A percentile compares a stretch with the other conserved stretches of the same genome.
Conservation (phyloP, 257 asterid genomes). For the Nicotiana tomentosiformis region DNA sequence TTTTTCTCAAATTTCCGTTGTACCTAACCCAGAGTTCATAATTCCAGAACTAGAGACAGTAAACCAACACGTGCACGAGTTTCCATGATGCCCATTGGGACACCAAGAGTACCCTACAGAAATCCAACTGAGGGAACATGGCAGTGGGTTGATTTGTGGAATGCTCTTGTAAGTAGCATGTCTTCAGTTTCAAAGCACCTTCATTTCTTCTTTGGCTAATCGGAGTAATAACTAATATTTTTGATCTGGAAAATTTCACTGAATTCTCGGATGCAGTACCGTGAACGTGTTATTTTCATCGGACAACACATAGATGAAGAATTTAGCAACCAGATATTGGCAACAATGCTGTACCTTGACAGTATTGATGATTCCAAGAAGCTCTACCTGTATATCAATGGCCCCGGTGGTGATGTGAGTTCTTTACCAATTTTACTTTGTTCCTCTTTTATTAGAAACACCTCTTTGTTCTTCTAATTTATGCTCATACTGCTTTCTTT, state of each 20-base stretch:
- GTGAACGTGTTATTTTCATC: slow-evolving; percentile 80
- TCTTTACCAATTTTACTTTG: slow-evolving; percentile 11
- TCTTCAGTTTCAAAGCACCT: background rate
- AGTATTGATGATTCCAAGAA: slow-evolving; percentile 64
- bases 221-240: background rate
- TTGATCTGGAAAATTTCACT: background rate
- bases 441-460: background rate
- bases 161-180: slow-evolving; percentile 79
- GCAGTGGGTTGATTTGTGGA: slow-evolving; percentile 95
- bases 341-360: slow-evolving; percentile 93
- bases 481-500: background rate
- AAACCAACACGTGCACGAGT: slow-evolving; percentile 56
- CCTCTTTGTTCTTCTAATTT: background rate
- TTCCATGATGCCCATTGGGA: slow-evolving; percentile 92
- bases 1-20: background rate
- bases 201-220: background rate
- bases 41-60: slow-evolving; percentile 29
- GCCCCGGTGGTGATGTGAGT: slow-evolving; percentile 98
- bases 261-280: slow-evolving; percentile 55
- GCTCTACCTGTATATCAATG: slow-evolving; percentile 66
- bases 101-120: slow-evolving; percentile 85
- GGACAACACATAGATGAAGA: slow-evolving; percentile 80
- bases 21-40: slow-evolving; percentile 10
- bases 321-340: slow-evolving; percentile 83
- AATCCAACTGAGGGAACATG: slow-evolving; percentile 66